phyloP scores from a whole-genome alignment of 352 stramenopile genomes.

The Pythium periplocum region DNA sequence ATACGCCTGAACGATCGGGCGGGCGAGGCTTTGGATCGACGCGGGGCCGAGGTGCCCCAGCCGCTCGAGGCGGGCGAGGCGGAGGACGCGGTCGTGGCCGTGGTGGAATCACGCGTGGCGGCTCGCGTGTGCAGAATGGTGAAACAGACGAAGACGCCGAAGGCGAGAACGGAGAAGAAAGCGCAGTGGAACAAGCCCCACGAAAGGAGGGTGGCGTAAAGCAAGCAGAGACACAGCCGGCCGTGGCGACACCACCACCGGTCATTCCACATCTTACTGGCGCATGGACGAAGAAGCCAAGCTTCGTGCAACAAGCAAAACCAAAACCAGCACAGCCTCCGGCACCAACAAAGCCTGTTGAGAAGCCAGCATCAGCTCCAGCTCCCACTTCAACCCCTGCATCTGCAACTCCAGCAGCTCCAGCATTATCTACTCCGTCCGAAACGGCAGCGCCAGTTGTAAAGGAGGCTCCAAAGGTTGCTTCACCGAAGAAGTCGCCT shows the following conservation, averaged over 20 bases:
- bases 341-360: constrained; percentile 8
- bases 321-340: constrained; percentile 13
- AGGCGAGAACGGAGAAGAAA: constrained; percentile 31
- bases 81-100: constrained; percentile 34
- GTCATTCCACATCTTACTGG: constrained; percentile 23
- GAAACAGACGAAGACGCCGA: constrained; percentile 49
- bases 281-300: constrained; percentile 26
- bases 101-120: constrained; percentile 25
- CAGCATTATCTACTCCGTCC: too few relatives aligned
- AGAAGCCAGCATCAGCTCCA: constrained; percentile 4
- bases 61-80: constrained; percentile 45
- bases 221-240: constrained; percentile 28
- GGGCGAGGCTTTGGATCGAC: not conserved
- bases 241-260: constrained; percentile 19
- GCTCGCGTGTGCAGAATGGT: constrained; percentile 7
- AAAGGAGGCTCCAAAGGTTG: not conserved
- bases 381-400: not conserved
- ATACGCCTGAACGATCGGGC: constrained; percentile 1
- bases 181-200: constrained; percentile 32
- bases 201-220: constrained; percentile 22
- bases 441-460: not conserved
- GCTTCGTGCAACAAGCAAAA: constrained; percentile 3
- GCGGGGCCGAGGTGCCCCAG: constrained; percentile 40
- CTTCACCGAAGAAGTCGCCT: constrained; percentile 16
- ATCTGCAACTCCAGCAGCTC: not conserved